Conservation (phyloP, 345 rosid genomes). For the Cardiospermum halicacabum region DNA sequence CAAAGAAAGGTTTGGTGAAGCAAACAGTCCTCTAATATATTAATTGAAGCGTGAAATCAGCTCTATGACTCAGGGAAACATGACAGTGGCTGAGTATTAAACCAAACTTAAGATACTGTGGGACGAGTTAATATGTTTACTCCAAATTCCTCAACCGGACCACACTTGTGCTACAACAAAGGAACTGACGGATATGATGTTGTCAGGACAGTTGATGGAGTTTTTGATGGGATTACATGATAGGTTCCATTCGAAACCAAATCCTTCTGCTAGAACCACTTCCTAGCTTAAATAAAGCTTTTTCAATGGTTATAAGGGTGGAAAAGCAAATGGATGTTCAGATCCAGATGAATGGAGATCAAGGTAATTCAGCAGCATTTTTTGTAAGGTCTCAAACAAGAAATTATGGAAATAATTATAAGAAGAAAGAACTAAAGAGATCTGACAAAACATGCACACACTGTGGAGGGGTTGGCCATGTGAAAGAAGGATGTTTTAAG, state of each 20-base stretch:
- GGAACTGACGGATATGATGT: background rate
- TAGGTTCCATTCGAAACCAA: background rate
- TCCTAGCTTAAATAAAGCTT: background rate
- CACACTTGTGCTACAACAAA: background rate
- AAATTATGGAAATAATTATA: no score
- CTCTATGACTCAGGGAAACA: no score
- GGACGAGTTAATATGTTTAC: background rate
- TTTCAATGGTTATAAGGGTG: background rate
- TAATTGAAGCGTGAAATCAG: no score
- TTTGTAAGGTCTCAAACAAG: background rate
- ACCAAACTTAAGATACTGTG: background rate
- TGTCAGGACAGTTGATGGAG: background rate
- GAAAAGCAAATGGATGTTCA: constrained; percentile 1
- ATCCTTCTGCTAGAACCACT: background rate
- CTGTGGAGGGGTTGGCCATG: no score
- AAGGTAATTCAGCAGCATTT: background rate
- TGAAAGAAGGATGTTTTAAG: no score
- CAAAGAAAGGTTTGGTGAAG: no score
- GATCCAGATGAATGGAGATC: no score
- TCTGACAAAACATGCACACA: no score
- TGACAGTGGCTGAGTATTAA: no score
- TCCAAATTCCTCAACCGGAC: background rate
- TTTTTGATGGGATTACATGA: background rate
- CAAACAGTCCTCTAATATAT: no score
- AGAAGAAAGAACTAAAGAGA: no score